Evolutionary conservation across 805 yeast species (phyloP).

Genomic region (Saturnispora gosingensis): DNA sequence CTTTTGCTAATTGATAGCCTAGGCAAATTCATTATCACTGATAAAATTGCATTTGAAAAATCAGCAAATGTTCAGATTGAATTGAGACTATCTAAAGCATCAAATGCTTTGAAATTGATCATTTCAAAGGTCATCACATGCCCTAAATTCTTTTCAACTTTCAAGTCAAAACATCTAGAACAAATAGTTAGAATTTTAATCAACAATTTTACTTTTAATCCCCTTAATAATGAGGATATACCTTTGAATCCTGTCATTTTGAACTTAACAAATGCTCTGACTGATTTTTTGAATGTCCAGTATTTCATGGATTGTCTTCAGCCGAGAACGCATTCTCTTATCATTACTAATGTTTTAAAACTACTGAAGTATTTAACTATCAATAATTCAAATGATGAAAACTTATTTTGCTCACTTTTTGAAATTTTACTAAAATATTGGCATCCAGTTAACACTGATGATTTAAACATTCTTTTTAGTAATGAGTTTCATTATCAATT

Average conservation of each 20-base stretch:
- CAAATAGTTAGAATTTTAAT: slow-evolving; percentile 16
- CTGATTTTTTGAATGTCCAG: slow-evolving; percentile 18
- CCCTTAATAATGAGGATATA: not conserved
- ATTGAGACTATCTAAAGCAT: slow-evolving; percentile 17
- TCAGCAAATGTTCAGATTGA: slow-evolving; percentile 19
- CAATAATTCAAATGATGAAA: slow-evolving; percentile 14
- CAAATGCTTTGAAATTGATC: slow-evolving; percentile 16
- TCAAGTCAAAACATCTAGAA: slow-evolving; percentile 23
- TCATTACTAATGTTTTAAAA: slow-evolving; percentile 13
- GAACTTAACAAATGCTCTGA: slow-evolving; percentile 24
- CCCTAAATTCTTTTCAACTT: slow-evolving; percentile 10
- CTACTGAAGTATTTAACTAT: slow-evolving; percentile 11
- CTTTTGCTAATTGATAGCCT: slow-evolving; percentile 15
- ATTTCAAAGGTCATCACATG: slow-evolving; percentile 11
- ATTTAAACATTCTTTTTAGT: not conserved
- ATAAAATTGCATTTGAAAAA: slow-evolving; percentile 17
- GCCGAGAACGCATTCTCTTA: slow-evolving; percentile 12
- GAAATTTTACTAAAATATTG: slow-evolving; percentile 13
- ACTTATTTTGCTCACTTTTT: slow-evolving; percentile 17
- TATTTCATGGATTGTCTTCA: slow-evolving; percentile 22
- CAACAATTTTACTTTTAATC: slow-evolving; percentile 13
- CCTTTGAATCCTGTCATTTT: slow-evolving; percentile 24
- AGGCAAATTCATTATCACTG: slow-evolving; percentile 16
- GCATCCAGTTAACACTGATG: slow-evolving; percentile 15
- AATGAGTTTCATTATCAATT: slow-evolving; percentile 10